Percentiles rank a stretch among this genome's conserved stretches.
phyloP scores from a whole-genome alignment of 2,329 filamentous ascomycete genomes.

The Talaromyces sp. region DNA sequence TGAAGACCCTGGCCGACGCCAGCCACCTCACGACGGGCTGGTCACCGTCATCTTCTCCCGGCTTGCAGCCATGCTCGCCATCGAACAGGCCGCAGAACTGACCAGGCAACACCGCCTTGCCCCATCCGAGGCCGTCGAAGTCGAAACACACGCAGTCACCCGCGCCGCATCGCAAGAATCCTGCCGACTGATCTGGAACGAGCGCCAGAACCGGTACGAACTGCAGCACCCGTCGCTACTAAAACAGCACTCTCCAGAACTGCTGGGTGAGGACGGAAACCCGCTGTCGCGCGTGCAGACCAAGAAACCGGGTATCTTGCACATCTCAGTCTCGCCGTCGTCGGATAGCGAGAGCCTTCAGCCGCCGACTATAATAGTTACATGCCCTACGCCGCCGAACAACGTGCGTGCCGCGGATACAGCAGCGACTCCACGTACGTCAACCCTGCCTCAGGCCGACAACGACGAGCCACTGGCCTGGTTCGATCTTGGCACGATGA shows the following conservation, averaged over 20 bases:
- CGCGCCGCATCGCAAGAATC: constrained; percentile 42
- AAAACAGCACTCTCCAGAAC: constrained; percentile 21
- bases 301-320: constrained; percentile 29
- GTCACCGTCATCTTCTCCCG: constrained; percentile 43
- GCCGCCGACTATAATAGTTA: constrained; percentile 31
- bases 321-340: constrained; percentile 35
- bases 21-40: constrained; percentile 37
- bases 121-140: constrained; percentile 34
- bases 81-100: constrained; percentile 39
- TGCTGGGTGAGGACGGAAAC: constrained; percentile 30
- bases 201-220: constrained; percentile 35
- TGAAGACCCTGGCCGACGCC: constrained; percentile 31
- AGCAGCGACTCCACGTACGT: constrained; percentile 30
- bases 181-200: constrained; percentile 41
- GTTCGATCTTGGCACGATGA: constrained; percentile 38
- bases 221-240: constrained; percentile 40
- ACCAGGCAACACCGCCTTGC: constrained; percentile 34
- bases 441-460: constrained; percentile 35
- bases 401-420: constrained; percentile 26
- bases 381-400: constrained; percentile 31
- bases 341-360: constrained; percentile 18
- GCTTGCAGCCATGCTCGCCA: constrained; percentile 43
- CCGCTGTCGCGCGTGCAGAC: constrained; percentile 26
- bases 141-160: constrained; percentile 39
- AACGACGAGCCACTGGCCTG: constrained; percentile 34